Conservation (phyloP, 352 stramenopile genomes). For the Phytopythium aichiense region DNA sequence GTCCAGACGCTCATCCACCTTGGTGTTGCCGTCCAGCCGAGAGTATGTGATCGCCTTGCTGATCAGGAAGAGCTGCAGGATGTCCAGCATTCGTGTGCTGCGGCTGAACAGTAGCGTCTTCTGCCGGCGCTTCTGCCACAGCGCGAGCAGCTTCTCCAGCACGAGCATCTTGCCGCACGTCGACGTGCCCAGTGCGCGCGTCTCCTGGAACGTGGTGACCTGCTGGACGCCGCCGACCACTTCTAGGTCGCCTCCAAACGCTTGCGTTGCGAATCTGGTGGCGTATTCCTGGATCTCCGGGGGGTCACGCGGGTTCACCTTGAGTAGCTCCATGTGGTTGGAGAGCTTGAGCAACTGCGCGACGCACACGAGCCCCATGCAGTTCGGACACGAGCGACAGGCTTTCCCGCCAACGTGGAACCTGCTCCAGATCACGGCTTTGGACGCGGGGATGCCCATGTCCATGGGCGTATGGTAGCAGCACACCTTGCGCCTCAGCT, state of each 20-base stretch:
- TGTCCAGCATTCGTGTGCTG: conserved; percentile 78
- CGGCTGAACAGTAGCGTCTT: conserved; percentile 76
- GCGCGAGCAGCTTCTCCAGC: conserved; percentile 56
- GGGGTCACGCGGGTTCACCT: conserved; percentile 58
- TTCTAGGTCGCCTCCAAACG: conserved; percentile 55
- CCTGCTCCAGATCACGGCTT: conserved; percentile 53
- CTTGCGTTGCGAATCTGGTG: conserved; percentile 44
- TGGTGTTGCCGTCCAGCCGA: conserved; percentile 68
- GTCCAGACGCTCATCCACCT: conserved; percentile 65
- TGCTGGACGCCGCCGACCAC: conserved; percentile 53
- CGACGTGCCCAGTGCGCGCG: conserved; percentile 50
- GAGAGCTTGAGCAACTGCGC: conserved; percentile 73
- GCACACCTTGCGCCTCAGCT: conserved; percentile 50
- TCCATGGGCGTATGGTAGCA: conserved; percentile 49
- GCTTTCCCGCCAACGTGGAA: conserved; percentile 45
- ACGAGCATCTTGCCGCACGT: conserved; percentile 85
- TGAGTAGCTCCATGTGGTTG: conserved; percentile 79
- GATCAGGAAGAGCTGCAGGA: conserved; percentile 75
- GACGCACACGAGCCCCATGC: conserved; percentile 66
- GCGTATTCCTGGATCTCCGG: conserved; percentile 50
- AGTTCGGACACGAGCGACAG: conserved; percentile 66
- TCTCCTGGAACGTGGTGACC: conserved; percentile 50
- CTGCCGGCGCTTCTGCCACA: conserved; percentile 62
- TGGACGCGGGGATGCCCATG: conserved; percentile 10
- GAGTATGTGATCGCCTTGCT: conserved; percentile 56